Evolutionary conservation across 2,329 filamentous ascomycete species (phyloP).

Genomic region (Trichoderma guizhouense): DNA sequence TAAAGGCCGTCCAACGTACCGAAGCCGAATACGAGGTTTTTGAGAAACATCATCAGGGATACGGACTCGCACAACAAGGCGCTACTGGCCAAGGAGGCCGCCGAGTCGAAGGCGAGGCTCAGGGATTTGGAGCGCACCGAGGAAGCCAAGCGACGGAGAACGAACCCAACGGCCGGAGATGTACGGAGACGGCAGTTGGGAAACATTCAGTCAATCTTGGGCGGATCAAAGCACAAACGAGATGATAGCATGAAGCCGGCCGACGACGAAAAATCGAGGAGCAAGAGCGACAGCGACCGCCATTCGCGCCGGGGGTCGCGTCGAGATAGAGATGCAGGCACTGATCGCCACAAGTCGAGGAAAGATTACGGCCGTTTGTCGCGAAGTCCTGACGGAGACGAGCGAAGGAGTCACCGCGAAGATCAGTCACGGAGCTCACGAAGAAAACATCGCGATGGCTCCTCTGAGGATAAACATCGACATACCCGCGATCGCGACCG

Average conservation of each 20-base stretch:
- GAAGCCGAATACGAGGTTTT: slow-evolving; percentile 88
- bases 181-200: slow-evolving; percentile 58
- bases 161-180: slow-evolving; percentile 46
- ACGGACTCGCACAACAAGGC: slow-evolving; percentile 88
- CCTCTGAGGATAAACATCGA: not conserved
- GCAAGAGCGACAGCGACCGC: not conserved
- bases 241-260: slow-evolving; percentile 25
- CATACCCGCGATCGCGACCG: slow-evolving; percentile 20
- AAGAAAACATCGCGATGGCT: not conserved
- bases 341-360: not conserved
- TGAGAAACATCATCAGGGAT: slow-evolving; percentile 82
- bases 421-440: slow-evolving; percentile 23
- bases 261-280: slow-evolving; percentile 19
- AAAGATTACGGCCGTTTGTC: slow-evolving; percentile 28
- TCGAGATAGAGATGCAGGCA: slow-evolving; percentile 20
- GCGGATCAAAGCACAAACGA: slow-evolving; percentile 34
- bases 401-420: slow-evolving; percentile 14
- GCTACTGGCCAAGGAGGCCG: slow-evolving; percentile 76
- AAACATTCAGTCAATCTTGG: slow-evolving; percentile 57
- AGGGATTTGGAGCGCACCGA: slow-evolving; percentile 54
- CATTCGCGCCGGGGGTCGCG: slow-evolving; percentile 12
- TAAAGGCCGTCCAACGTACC: slow-evolving; percentile 66
- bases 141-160: slow-evolving; percentile 42
- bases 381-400: slow-evolving; percentile 21
- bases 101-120: slow-evolving; percentile 71